phyloP scores from a whole-genome alignment of 371 early-diverging fungal species.

The Apophysomyces variabilis region DNA sequence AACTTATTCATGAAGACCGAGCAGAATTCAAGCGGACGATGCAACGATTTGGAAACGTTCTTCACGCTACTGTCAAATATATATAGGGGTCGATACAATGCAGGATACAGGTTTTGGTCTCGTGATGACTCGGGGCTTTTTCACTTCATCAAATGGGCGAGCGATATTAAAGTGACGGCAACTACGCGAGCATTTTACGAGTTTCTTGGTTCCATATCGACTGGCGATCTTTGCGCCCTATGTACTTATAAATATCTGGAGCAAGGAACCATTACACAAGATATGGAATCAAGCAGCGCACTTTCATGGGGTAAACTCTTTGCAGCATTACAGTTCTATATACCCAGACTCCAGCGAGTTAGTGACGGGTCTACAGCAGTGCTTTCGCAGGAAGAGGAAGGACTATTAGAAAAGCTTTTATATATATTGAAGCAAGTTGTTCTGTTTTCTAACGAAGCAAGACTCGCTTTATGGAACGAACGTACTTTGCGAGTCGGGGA shows the following conservation, averaged over 20 bases:
- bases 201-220: slow-evolving; percentile 34
- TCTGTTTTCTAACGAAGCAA: slow-evolving; percentile 27
- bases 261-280: slow-evolving; percentile 19
- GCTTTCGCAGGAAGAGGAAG: slow-evolving; percentile 27
- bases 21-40: slow-evolving; percentile 8
- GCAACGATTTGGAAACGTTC: slow-evolving; percentile 59
- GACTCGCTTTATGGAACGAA: slow-evolving; percentile 26
- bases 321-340: slow-evolving; percentile 33
- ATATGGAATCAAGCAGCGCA: slow-evolving; percentile 19
- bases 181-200: slow-evolving; percentile 34
- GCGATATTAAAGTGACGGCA: slow-evolving; percentile 34
- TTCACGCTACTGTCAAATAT: slow-evolving; percentile 66
- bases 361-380: slow-evolving; percentile 18
- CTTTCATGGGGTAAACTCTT: slow-evolving; percentile 48
- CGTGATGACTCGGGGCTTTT: slow-evolving; percentile 58
- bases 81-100: slow-evolving; percentile 73
- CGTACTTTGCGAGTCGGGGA: slow-evolving; percentile 15
- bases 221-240: slow-evolving; percentile 31
- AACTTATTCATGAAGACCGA: background rate
- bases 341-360: slow-evolving; percentile 9
- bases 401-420: slow-evolving; percentile 24
- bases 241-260: slow-evolving; percentile 24
- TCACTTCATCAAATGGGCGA: slow-evolving; percentile 75
- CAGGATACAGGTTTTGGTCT: slow-evolving; percentile 78
- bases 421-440: slow-evolving; percentile 38